Percentiles rank a stretch among this genome's conserved stretches.
Evolutionary conservation across 441 rosid genomes (phyloP).

Genomic region (Oxalis stricta): DNA sequence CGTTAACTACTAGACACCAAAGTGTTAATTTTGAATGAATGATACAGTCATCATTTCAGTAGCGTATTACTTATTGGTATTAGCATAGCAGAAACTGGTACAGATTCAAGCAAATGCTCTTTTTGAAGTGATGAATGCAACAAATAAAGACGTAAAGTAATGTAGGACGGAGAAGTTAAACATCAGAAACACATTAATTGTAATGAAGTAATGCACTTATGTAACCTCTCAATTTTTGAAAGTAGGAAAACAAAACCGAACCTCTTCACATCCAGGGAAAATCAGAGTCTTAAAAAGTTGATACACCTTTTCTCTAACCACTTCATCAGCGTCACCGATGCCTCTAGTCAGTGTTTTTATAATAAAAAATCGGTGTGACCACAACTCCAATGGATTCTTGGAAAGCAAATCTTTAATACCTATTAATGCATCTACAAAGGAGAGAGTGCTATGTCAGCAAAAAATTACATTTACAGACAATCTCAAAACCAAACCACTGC

Average conservation of each 20-base stretch:
- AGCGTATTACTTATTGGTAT: too few relatives aligned
- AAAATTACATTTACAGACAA: too few relatives aligned
- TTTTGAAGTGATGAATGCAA: not conserved
- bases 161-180: too few relatives aligned
- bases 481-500: too few relatives aligned
- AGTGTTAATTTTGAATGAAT: not conserved
- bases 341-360: conserved; percentile 59
- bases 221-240: too few relatives aligned
- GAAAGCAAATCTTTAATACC: conserved; percentile 61
- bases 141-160: too few relatives aligned
- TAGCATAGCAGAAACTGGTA: too few relatives aligned
- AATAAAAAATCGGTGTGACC: conserved; percentile 36
- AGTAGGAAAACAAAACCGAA: conserved; percentile 12
- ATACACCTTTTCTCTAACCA: conserved; percentile 50
- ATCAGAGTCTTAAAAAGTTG: conserved; percentile 43
- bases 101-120: too few relatives aligned
- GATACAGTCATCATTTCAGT: not conserved
- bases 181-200: too few relatives aligned
- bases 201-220: too few relatives aligned
- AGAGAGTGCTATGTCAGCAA: conserved; percentile 3
- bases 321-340: conserved; percentile 48
- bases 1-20: not conserved
- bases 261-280: conserved; percentile 74
- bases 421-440: conserved; percentile 50
- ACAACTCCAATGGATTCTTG: conserved; percentile 57